These are phyloP conservation scores for Leccinum cinnamomeum DNA, from an alignment of 1,284 basidiomycete species.

Conservation along the genomic window DNA sequence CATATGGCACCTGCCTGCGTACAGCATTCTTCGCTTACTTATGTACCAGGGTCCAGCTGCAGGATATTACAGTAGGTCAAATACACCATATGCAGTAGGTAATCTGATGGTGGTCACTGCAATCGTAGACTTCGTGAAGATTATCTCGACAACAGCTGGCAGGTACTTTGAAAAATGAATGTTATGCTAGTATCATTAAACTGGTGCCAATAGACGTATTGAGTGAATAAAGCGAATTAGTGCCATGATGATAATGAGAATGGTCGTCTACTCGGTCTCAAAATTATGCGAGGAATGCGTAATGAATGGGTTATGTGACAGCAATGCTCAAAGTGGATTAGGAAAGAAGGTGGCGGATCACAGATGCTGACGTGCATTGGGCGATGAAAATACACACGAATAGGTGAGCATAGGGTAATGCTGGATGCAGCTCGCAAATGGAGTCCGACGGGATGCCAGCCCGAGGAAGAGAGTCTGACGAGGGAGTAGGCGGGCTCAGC, in stretches of 20 bases:
- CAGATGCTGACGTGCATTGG: constrained; percentile 23
- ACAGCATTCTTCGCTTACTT: constrained; percentile 13
- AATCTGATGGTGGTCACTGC: constrained; percentile 8
- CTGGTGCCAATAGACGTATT: constrained; percentile 25
- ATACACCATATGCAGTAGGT: not conserved
- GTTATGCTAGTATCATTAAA: constrained; percentile 35
- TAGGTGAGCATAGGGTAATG: constrained; percentile 15
- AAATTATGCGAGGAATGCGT: constrained; percentile 36
- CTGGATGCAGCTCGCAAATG: constrained; percentile 15
- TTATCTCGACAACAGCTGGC: constrained; percentile 11
- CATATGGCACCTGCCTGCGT: not conserved
- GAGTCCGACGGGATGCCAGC: constrained; percentile 25
- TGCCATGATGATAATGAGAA: constrained; percentile 33
- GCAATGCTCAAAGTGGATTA: constrained; percentile 29
- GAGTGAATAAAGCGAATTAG: constrained; percentile 36
- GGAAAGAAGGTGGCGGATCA: constrained; percentile 29
- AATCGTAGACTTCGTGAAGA: constrained; percentile 9
- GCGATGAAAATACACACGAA: constrained; percentile 14
- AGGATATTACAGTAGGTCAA: not conserved
- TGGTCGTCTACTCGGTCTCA: constrained; percentile 33
- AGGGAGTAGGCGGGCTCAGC: constrained; percentile 28
- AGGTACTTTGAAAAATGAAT: constrained; percentile 26
- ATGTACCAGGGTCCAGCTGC: constrained; percentile 17
- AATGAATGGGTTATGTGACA: constrained; percentile 38
- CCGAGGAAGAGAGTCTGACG: constrained; percentile 10